A percentile compares a stretch with the other conserved stretches of the same genome.
phyloP scores from a whole-genome alignment of 257 asterid genomes.

The Petrea volubilis region DNA sequence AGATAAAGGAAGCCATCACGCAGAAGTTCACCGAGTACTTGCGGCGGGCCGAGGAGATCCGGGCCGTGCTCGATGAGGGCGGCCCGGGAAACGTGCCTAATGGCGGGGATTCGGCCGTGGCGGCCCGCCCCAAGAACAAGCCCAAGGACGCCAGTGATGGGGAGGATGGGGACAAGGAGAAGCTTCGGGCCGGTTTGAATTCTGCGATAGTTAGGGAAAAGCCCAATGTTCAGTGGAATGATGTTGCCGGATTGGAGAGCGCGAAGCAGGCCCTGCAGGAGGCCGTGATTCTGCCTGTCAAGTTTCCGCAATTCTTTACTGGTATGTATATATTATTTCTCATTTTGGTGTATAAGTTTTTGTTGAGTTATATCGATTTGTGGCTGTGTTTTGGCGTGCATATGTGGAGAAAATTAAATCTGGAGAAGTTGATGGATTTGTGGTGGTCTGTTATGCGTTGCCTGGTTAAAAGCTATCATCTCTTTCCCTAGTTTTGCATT shows the following conservation, averaged over 20 bases:
- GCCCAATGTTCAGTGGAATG: slow-evolving; percentile 57
- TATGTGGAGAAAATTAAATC: background rate
- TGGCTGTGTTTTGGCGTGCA: background rate
- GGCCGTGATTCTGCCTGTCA: slow-evolving; percentile 36
- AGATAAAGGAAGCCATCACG: slow-evolving; percentile 75
- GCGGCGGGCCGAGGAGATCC: slow-evolving; percentile 81
- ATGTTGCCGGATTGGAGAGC: slow-evolving; percentile 61
- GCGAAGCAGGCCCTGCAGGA: slow-evolving; percentile 47
- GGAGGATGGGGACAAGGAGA: slow-evolving; percentile 71
- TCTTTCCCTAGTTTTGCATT: background rate
- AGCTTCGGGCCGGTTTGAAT: slow-evolving; percentile 50
- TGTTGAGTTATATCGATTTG: background rate
- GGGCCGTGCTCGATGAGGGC: slow-evolving; percentile 67
- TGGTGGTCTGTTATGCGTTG: background rate
- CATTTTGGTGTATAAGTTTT: background rate
- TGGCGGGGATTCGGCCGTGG: slow-evolving; percentile 71
- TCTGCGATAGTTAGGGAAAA: slow-evolving; percentile 54
- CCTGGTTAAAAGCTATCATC: slow-evolving; percentile 1
- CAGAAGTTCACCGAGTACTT: slow-evolving; percentile 70
- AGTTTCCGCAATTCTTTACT: slow-evolving; percentile 58
- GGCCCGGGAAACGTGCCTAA: slow-evolving; percentile 46
- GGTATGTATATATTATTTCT: slow-evolving; percentile 25
- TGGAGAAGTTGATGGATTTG: too few relatives aligned
- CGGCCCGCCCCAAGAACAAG: slow-evolving; percentile 57
- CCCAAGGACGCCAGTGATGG: slow-evolving; percentile 54